These are phyloP conservation scores for Aureobasidium sp. DNA, from an alignment of 2,329 filamentous ascomycete species.

Conservation along the genomic window DNA sequence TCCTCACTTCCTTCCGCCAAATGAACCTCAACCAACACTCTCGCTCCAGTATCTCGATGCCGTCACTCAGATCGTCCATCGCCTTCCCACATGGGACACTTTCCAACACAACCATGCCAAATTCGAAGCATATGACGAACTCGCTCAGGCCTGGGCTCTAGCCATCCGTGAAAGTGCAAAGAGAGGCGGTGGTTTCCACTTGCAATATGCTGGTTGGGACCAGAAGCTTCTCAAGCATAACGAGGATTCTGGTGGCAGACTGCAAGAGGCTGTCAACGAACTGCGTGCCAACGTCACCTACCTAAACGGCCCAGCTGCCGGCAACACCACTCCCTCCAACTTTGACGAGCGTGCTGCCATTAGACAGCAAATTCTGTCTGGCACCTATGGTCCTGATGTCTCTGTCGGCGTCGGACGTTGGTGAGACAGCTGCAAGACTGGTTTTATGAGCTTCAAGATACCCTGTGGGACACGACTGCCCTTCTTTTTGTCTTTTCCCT, in stretches of 20 bases:
- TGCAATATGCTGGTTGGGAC: slow-evolving; percentile 91
- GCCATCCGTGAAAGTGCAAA: slow-evolving; percentile 89
- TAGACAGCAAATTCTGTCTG: slow-evolving; percentile 39
- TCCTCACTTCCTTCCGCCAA: slow-evolving; percentile 87
- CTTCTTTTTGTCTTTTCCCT: neutral
- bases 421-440: slow-evolving; percentile 32
- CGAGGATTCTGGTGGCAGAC: slow-evolving; percentile 71
- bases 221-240: slow-evolving; percentile 82
- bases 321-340: slow-evolving; percentile 20
- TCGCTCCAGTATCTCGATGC: slow-evolving; percentile 84
- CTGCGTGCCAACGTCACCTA: slow-evolving; percentile 53
- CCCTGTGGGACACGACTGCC: slow-evolving; percentile 4
- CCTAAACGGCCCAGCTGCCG: slow-evolving; percentile 19
- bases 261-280: slow-evolving; percentile 72
- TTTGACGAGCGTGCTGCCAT: slow-evolving; percentile 39
- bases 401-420: slow-evolving; percentile 51
- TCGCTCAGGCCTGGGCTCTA: slow-evolving; percentile 84
- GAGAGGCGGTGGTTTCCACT: slow-evolving; percentile 77
- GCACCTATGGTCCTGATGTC: slow-evolving; percentile 44
- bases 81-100: slow-evolving; percentile 83
- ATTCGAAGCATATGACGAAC: slow-evolving; percentile 92
- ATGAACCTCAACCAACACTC: slow-evolving; percentile 73
- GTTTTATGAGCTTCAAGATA: slow-evolving; percentile 13
- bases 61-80: slow-evolving; percentile 83
- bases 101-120: slow-evolving; percentile 87